Conservation (phyloP, 805 yeast species). For the Wickerhamomyces bovis region DNA sequence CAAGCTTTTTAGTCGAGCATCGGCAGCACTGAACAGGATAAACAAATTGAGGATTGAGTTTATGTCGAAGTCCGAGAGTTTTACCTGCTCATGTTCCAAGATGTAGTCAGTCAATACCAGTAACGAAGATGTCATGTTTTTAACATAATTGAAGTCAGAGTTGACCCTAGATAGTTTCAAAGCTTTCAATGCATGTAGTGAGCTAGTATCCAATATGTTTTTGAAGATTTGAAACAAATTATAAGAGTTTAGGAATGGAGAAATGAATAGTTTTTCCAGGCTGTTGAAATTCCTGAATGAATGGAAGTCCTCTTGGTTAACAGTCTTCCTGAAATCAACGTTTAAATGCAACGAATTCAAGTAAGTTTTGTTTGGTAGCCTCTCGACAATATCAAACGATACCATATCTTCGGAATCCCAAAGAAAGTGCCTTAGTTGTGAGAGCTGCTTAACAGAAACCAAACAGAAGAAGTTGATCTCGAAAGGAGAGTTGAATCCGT, state of each 20-base stretch:
- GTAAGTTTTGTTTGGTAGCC: constrained; percentile 26
- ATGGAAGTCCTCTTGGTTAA: constrained; percentile 1
- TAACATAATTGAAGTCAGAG: constrained; percentile 10
- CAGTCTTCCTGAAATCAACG: constrained; percentile 24
- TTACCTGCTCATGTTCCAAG: constrained; percentile 11
- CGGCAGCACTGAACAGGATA: constrained; percentile 6
- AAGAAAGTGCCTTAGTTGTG: constrained; percentile 19
- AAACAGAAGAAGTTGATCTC: constrained; percentile 27
- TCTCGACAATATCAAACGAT: constrained; percentile 26
- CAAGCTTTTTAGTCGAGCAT: constrained; percentile 3
- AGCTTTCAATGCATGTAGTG: constrained; percentile 6
- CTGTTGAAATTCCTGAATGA: constrained; percentile 23
- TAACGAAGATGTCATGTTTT: constrained; percentile 11
- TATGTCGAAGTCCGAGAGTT: constrained; percentile 14
- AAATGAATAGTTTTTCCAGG: constrained; percentile 28
- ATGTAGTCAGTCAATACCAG: constrained; percentile 18
- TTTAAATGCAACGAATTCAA: constrained; percentile 27
- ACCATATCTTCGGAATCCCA: constrained; percentile 32
- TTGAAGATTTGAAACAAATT: constrained; percentile 21
- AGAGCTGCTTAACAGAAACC: constrained; percentile 25
- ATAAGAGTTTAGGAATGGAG: constrained; percentile 28
- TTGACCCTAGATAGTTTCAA: constrained; percentile 14
- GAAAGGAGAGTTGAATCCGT: constrained; percentile 31
- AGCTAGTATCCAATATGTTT: constrained; percentile 9
- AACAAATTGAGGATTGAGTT: constrained; percentile 8